Conservation (phyloP, 148 eudicot genomes). For the Polygonum maritimum region DNA sequence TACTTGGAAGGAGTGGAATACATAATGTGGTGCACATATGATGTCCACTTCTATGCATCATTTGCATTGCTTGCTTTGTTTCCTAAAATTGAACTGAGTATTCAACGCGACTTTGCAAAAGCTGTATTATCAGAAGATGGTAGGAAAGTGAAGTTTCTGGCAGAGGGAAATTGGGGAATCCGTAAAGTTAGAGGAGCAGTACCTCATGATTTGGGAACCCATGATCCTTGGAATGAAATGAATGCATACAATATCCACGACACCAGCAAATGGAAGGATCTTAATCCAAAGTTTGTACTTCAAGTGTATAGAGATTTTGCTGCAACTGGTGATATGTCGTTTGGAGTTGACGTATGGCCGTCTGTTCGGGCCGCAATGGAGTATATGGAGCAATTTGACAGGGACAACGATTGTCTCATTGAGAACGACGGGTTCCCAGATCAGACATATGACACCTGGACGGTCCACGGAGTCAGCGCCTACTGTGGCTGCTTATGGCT, state of each 20-base stretch:
- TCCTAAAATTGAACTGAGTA: conserved; percentile 93
- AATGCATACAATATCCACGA: conserved; percentile 98
- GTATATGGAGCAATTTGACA: conserved; percentile 94
- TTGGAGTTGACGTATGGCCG: conserved; percentile 97
- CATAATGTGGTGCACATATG: conserved; percentile 99
- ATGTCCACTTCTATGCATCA: conserved; percentile 97
- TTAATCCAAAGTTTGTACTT: conserved; percentile 95
- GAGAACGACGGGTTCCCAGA: conserved; percentile 99
- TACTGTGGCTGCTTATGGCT: conserved; percentile 97
- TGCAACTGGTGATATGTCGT: conserved; percentile 87
- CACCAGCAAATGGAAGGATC: conserved; percentile 97
- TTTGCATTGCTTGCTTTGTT: conserved; percentile 90
- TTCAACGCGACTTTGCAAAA: conserved; percentile 95
- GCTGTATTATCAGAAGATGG: conserved; percentile 80
- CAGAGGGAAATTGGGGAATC: conserved; percentile 86
- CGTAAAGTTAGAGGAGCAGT: conserved; percentile 92
- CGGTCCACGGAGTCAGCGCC: conserved; percentile 95
- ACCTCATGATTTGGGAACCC: conserved; percentile 97
- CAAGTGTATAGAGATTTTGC: conserved; percentile 91
- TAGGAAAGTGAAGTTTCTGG: conserved; percentile 77
- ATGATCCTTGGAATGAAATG: conserved; percentile 99
- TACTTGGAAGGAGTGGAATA: conserved; percentile 97
- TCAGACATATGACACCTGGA: conserved; percentile 98
- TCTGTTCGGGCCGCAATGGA: conserved; percentile 94
- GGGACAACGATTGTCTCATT: conserved; percentile 76